A percentile compares a stretch with the other conserved stretches of the same genome.
These are phyloP conservation scores for Euphorbia peplus DNA, from an alignment of 345 rosid species.

Conservation along the genomic window DNA sequence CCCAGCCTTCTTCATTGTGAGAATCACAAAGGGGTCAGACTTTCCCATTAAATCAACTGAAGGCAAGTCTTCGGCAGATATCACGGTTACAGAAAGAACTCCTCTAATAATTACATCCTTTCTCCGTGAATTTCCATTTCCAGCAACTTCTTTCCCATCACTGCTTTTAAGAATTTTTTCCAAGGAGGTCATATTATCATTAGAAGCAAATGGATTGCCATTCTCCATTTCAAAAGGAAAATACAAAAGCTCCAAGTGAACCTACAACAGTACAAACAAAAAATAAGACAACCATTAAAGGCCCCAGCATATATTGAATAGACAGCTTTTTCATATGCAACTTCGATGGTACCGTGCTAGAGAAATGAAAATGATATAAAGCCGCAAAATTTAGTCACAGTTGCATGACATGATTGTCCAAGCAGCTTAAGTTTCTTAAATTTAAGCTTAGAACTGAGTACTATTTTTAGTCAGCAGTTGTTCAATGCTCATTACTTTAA, in stretches of 20 bases:
- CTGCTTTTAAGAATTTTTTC: slow-evolving; percentile 82
- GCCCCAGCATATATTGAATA: neutral
- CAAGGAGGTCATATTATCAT: slow-evolving; percentile 71
- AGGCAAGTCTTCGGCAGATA: slow-evolving; percentile 94
- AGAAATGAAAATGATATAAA: neutral
- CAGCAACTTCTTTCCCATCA: slow-evolving; percentile 45
- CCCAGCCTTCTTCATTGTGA: slow-evolving; percentile 85
- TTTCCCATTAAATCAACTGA: slow-evolving; percentile 82
- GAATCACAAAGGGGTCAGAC: slow-evolving; percentile 87
- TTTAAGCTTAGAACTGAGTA: neutral
- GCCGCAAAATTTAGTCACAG: neutral
- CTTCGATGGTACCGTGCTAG: no score
- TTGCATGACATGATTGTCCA: neutral
- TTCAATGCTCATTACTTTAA: neutral
- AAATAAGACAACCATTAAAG: neutral
- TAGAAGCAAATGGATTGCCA: slow-evolving; percentile 55
- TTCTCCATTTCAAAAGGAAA: slow-evolving; percentile 73
- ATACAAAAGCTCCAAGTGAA: slow-evolving; percentile 91
- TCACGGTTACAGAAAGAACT: slow-evolving; percentile 79
- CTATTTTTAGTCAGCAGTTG: neutral
- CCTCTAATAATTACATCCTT: slow-evolving; percentile 90
- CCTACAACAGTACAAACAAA: slow-evolving; percentile 43
- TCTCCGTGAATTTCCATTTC: slow-evolving; percentile 57
- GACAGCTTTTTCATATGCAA: neutral
- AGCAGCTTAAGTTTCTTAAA: neutral